A percentile compares a stretch with the other conserved stretches of the same genome.
These are phyloP conservation scores for Rauvolfia tetraphylla DNA, from an alignment of 257 asterid species.

Conservation along the genomic window DNA sequence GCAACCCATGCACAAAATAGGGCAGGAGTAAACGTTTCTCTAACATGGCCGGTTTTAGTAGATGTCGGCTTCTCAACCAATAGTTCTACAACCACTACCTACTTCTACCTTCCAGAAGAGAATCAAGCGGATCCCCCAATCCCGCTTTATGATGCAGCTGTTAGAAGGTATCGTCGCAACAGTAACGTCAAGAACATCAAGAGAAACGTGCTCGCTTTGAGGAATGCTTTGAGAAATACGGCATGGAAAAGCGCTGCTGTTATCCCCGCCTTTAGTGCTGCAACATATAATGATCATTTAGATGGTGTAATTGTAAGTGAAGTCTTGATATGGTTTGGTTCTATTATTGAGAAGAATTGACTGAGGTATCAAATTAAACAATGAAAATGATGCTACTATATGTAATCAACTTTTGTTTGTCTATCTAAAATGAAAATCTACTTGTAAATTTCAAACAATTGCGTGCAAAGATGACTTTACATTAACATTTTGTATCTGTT, in stretches of 20 bases:
- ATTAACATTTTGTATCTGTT: no score
- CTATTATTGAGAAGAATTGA: not conserved
- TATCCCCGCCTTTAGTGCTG: not conserved
- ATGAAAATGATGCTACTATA: no score
- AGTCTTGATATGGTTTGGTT: constrained; percentile 2
- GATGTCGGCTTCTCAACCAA: constrained; percentile 3
- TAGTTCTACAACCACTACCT: not conserved
- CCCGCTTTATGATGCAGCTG: not conserved
- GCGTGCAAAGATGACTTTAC: no score
- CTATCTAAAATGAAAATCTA: no score
- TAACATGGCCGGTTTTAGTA: not conserved
- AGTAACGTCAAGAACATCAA: not conserved
- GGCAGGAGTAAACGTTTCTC: not conserved
- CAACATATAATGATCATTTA: not conserved
- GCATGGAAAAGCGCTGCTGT: not conserved
- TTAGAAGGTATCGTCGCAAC: not conserved
- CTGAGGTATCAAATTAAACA: not conserved
- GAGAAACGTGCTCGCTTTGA: not conserved
- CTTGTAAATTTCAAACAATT: no score
- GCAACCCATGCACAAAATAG: not conserved
- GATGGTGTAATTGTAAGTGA: not conserved
- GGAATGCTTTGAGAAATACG: not conserved
- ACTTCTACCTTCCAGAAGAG: constrained; percentile 1
- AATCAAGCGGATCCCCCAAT: not conserved
- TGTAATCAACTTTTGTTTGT: no score